Base-by-base conservation (phyloP, 192 early-diverging fungal genomes). In the Oehlia diaphana region DNA sequence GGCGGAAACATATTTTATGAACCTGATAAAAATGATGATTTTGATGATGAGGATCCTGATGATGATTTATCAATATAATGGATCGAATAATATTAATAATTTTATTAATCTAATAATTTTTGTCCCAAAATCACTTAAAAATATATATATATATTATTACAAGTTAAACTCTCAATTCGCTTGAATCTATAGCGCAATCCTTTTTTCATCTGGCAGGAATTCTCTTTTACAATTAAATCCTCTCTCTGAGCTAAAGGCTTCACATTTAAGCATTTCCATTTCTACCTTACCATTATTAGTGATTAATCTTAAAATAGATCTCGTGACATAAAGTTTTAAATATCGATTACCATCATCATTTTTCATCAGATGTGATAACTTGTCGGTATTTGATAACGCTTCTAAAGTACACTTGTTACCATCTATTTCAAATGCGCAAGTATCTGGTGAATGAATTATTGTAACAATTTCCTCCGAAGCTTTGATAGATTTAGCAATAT, bases 11-110 rank as follows among this genome's bases (percentile, higher is more conserved):
- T 95, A 74, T 91, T 88, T 73, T 97, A 97, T 82, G 92, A 94
- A 70, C 91, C 93, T 26, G 96, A 96, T 80, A 92, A 91, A 16
- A 90, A 89, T 8, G 95, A 97, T 76, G 96, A 97, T 79, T 94
- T 93, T 88, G 96, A 97, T 82, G 90, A 92, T 44, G 96, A 96
- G 69, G 95, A 97, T 81, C 94, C 94, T 9, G 95, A 97, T 83
- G 95, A 94, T 70, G 95, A 97, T 86, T 87, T 97, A 47, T 92
- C 93, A 72, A 94, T 97, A 72, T 97, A 86, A 86, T n/a, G 7
- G 21, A 10, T 63, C 9, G 28, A 62, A 66, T 76, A 53, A 42
- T 66, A 79, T 14, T 16, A 16, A 63, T 12, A 75, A 44, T 44
- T 37, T 44, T 44, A 44, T 44, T 44, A 44, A 44, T 44, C 42